phyloP scores from a whole-genome alignment of 352 stramenopile genomes.

The Blastocystis sp. region DNA sequence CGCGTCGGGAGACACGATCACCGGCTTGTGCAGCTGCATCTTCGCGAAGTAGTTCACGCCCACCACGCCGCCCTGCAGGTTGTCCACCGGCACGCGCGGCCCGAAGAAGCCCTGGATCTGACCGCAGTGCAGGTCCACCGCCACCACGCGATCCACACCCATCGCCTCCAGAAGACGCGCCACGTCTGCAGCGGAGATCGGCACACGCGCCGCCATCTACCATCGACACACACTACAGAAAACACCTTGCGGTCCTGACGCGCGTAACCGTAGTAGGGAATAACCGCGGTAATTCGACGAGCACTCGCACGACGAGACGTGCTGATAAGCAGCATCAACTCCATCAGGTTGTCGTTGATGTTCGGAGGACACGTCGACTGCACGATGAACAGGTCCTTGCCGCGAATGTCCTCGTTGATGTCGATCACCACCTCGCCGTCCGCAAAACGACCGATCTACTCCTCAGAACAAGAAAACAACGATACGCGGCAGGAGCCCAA shows the following conservation, averaged over 20 bases:
- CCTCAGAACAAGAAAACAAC: background rate
- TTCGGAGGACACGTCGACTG: conserved; percentile 93
- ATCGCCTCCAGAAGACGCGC: conserved; percentile 83
- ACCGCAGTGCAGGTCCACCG: conserved; percentile 84
- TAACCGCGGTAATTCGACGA: conserved; percentile 96
- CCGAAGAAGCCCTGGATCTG: conserved; percentile 97
- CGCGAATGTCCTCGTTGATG: conserved; percentile 97
- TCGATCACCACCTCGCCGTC: conserved; percentile 98
- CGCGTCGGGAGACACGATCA: conserved; percentile 97
- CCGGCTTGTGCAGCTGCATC: conserved; percentile 96
- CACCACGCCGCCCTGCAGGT: conserved; percentile 88
- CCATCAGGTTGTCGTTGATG: conserved; percentile 99
- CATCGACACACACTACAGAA: background rate
- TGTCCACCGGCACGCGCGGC: conserved; percentile 94
- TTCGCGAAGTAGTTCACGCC: conserved; percentile 86
- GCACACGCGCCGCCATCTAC: conserved; percentile 79
- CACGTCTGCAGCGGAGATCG: conserved; percentile 90
- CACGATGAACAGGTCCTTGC: conserved; percentile 99
- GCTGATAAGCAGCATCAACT: conserved; percentile 91
- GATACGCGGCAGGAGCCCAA: conserved; percentile 71
- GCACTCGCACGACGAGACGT: conserved; percentile 92
- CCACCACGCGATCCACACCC: conserved; percentile 84
- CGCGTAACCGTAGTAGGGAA: conserved; percentile 82
- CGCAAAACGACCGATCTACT: conserved; percentile 75
- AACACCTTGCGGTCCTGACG: conserved; percentile 83